A percentile compares a stretch with the other conserved stretches of the same genome.
phyloP scores from a whole-genome alignment of 176 grass and related monocot species.

The Echinochloa phyllopogon region DNA sequence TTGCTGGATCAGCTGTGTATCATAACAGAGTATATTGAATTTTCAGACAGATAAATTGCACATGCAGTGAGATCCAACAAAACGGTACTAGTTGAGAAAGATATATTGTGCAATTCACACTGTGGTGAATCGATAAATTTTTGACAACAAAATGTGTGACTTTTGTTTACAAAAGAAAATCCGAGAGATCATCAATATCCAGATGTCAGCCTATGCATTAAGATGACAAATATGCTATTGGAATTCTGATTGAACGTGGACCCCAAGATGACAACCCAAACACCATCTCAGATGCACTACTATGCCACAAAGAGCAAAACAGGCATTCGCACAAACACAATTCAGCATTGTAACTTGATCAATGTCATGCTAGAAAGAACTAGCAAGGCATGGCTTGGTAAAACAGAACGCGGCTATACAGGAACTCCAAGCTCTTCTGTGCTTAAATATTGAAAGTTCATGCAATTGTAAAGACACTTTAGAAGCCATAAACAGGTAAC shows the following conservation, averaged over 20 bases:
- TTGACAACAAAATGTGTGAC: not conserved
- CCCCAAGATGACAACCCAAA: not conserved
- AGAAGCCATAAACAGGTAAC: conserved; percentile 16
- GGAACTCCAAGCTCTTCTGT: not conserved
- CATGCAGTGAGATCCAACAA: not conserved
- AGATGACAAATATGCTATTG: not conserved
- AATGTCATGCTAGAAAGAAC: not conserved
- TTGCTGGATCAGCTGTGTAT: not conserved
- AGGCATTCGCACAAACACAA: not conserved
- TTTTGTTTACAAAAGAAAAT: not conserved
- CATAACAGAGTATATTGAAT: not conserved
- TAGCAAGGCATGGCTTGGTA: not conserved
- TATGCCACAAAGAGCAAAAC: not conserved
- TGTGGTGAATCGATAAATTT: not conserved
- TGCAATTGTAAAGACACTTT: not conserved
- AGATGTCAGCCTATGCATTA: not conserved
- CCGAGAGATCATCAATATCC: not conserved
- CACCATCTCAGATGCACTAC: conserved; percentile 1
- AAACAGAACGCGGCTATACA: not conserved
- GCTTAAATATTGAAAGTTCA: conserved; percentile 27
- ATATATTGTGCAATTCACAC: not conserved
- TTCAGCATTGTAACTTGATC: not conserved
- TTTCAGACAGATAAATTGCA: not conserved
- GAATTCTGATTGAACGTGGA: not conserved
- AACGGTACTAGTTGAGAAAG: not conserved